Base-by-base conservation (phyloP, 2,329 filamentous ascomycete species). In the Fusarium euwallaceae region DNA sequence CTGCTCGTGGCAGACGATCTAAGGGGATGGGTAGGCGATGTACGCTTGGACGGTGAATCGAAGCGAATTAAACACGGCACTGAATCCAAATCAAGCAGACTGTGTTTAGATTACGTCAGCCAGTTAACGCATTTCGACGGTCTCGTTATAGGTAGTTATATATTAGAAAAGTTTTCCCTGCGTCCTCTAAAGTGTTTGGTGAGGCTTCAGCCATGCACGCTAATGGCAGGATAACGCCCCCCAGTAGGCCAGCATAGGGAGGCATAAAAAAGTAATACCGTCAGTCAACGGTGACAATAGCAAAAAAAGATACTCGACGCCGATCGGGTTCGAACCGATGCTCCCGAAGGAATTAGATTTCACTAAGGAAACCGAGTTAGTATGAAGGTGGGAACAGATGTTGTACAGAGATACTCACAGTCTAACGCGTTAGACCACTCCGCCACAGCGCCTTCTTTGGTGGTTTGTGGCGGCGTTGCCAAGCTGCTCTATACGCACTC, bases 351-450 rank as follows among this genome's bases (percentile, higher is more conserved):
- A 53, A 53, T 53, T 53, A 53, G 48, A 53, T 53, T 53, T 53
- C 48, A 17, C 48, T 53, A 17, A 53, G 48, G 48, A 53, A 53
- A 53, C 48, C 48, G 48, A 53, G 24, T 53, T 29, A 53, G 48
- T 53, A 53, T 29, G 45, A 53, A 29, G 48, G 48, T 29, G 24
- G 48, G 10, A 53, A 53, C 24, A 29, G 48, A 12, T 29, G 10
- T 11, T 53, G 1, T 29, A 7, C 9, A 53, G 16, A n/a, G 48
- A 53, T 53, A 53, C 48, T 53, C 48, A 53, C 48, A 53, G 48
- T 53, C 48, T 53, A 53, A 53, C 48, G 48, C 48, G 48, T 53
- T 53, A 53, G 48, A 53, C 48, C 48, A 53, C 48, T 53, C 48
- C 48, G 48, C 48, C 48, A 53, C 48, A 53, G 48, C 48, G 48